A percentile compares a stretch with the other conserved stretches of the same genome.
Evolutionary conservation across 208 protist genomes (phyloP).

Genomic region (Trypanosoma scelopori): DNA sequence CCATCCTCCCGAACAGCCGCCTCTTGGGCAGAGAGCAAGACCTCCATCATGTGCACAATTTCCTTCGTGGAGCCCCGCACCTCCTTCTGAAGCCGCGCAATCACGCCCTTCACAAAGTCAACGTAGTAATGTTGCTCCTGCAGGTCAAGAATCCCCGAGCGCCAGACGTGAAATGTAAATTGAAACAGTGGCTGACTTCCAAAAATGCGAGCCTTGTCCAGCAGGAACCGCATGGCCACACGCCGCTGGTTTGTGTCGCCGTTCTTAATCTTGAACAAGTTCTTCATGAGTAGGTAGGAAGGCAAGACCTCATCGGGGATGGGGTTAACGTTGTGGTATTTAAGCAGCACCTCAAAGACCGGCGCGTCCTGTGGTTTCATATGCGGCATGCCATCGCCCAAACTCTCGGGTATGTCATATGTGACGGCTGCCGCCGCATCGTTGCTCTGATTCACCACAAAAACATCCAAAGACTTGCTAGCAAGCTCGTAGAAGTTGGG

Average conservation of each 20-base stretch:
- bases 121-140: conserved; percentile 98
- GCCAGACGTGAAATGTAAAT: conserved; percentile 98
- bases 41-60: conserved; percentile 99
- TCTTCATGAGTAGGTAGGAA: conserved; percentile 96
- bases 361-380: conserved; percentile 97
- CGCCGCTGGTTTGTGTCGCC: conserved; percentile 97
- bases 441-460: conserved; percentile 39
- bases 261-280: conserved; percentile 99
- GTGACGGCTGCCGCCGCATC: conserved; percentile 36
- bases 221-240: conserved; percentile 95
- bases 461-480: conserved; percentile 58
- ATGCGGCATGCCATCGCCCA: conserved; percentile 91
- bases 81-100: conserved; percentile 97
- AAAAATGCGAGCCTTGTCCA: conserved; percentile 98
- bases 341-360: conserved; percentile 96
- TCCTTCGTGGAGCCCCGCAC: conserved; percentile 97
- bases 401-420: conserved; percentile 86
- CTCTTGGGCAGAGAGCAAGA: conserved; percentile 98
- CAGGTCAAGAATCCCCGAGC: conserved; percentile 95
- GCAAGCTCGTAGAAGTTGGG: conserved; percentile 91
- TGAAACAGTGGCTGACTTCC: conserved; percentile 97
- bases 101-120: conserved; percentile 99
- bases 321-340: conserved; percentile 80
- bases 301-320: conserved; percentile 92
- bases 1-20: conserved; percentile 98